phyloP scores from a whole-genome alignment of 2,329 filamentous ascomycete species.

The Botrytis galanthina region DNA sequence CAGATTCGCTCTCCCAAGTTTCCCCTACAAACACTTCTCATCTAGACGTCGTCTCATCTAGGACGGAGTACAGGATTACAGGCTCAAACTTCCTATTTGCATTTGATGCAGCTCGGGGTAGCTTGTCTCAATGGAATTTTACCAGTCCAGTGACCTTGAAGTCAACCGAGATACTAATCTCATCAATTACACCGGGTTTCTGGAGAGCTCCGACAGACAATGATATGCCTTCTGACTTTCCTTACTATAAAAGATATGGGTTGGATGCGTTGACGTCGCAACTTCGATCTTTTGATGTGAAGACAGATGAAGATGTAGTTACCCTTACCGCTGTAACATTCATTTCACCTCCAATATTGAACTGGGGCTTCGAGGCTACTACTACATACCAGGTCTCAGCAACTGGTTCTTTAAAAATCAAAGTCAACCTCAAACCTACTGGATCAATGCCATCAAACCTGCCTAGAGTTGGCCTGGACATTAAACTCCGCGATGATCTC shows the following conservation, averaged over 20 bases:
- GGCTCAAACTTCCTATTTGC: constrained; percentile 41
- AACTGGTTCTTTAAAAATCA: constrained; percentile 47
- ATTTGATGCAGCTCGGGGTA: constrained; percentile 48
- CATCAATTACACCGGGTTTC: constrained; percentile 42
- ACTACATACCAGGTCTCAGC: constrained; percentile 52
- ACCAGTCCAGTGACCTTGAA: constrained; percentile 21
- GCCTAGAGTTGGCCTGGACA: constrained; percentile 60
- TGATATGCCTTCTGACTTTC: constrained; percentile 52
- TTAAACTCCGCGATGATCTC: constrained; percentile 49
- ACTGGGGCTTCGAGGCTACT: constrained; percentile 54
- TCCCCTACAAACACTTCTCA: constrained; percentile 25
- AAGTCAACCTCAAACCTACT: constrained; percentile 46
- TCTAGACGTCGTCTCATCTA: constrained; percentile 23
- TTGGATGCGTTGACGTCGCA: constrained; percentile 48
- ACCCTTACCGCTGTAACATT: constrained; percentile 47
- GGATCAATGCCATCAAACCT: constrained; percentile 53
- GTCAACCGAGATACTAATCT: constrained; percentile 2
- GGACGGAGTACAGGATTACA: constrained; percentile 35
- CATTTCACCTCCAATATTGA: constrained; percentile 58
- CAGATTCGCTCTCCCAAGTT: constrained; percentile 17
- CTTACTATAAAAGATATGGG: constrained; percentile 57
- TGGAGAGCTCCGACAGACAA: constrained; percentile 67
- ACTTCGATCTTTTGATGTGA: constrained; percentile 43
- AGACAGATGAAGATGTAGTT: constrained; percentile 38
- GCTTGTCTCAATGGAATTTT: constrained; percentile 45